Evolutionary conservation across 192 early-diverging fungal species (phyloP).

Genomic region (Coemansia sp.): DNA sequence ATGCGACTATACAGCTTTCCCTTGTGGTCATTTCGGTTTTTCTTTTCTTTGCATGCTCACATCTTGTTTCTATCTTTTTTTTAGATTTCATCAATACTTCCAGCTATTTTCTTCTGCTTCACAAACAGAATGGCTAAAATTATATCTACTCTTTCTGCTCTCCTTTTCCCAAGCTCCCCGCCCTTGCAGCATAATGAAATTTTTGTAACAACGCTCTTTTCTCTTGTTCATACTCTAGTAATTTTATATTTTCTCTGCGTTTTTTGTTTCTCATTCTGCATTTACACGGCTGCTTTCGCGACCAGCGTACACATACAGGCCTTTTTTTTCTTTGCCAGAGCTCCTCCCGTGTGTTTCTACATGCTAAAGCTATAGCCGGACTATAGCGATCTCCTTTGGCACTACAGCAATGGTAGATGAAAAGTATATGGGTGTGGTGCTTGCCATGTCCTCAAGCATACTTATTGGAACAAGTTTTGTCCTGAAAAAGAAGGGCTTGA

Average conservation of each 20-base stretch:
- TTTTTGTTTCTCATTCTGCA: constrained; percentile 13
- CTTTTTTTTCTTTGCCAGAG: background rate
- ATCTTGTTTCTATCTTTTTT: constrained; percentile 5
- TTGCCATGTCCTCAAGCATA: constrained; percentile 85
- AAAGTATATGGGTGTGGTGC: constrained; percentile 83
- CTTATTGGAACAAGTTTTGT: constrained; percentile 93
- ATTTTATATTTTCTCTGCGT: constrained; percentile 8
- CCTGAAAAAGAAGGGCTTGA: constrained; percentile 91
- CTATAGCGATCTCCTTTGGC: constrained; percentile 2
- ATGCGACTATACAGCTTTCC: background rate
- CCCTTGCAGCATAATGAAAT: constrained; percentile 1
- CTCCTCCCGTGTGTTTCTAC: constrained; percentile 3
- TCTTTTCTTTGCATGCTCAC: constrained; percentile 13
- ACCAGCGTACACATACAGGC: constrained; percentile 1
- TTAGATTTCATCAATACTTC: background rate
- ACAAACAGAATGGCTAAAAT: background rate
- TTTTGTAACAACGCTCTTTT: background rate
- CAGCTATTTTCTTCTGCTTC: background rate
- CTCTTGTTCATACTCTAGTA: constrained; percentile 6
- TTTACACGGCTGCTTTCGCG: background rate
- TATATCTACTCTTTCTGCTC: background rate
- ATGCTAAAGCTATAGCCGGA: constrained; percentile 1
- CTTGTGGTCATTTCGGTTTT: background rate
- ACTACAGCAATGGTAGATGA: constrained; percentile 58
- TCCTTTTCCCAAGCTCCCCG: background rate